Base-by-base conservation (phyloP, 495 filamentous ascomycete species). In the Massariosphaeria phaeospora region DNA sequence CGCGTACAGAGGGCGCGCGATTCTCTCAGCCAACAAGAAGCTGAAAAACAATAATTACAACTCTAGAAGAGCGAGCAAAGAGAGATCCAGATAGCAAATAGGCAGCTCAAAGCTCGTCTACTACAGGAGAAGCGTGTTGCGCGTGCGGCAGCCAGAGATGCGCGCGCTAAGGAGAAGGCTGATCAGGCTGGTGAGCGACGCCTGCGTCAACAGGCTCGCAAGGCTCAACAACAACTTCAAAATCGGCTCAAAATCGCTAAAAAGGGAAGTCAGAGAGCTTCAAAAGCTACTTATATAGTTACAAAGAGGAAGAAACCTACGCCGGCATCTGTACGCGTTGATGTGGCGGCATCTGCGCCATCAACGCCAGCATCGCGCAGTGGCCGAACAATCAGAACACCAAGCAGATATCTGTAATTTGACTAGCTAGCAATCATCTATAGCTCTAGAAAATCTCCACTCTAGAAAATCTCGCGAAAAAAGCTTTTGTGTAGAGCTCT, bases 391-490 rank as follows among this genome's bases (percentile, higher is more conserved):
- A 17, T 36, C 34, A 36, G 18, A 17, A 12, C 18, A n/a, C 34
- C 34, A 36, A 13, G 13, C 13, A 33, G 29, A 33, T 33, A 7
- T 33, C 7, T 7, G 13, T 7, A 13, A 13, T 13, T 33, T 17
- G 18, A n/a, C 5, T 36, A 20, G 24, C 18, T 43, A n/a, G 40
- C 18, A 43, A 9, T 2, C 17, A 43, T 43, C 20, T n/a, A 23
- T 9, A 4, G n/a, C n/a, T n/a, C n/a, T 23, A 43, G 6, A 20
- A 43, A n/a, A n/a, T n/a, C 40, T 43, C 40, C 40, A 26, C n/a
- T n/a, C 40, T 18, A 43, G 3, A 21, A 43, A 43, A 23, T 43
- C 40, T 43, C 40, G 40, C 24, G 40, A 43, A 20, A 43, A 4
- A 20, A 21, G 5, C 17, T 4, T 6, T 43, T 43, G 40, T 21